Conservation (phyloP, 345 rosid species). For the Syzygium jambos region DNA sequence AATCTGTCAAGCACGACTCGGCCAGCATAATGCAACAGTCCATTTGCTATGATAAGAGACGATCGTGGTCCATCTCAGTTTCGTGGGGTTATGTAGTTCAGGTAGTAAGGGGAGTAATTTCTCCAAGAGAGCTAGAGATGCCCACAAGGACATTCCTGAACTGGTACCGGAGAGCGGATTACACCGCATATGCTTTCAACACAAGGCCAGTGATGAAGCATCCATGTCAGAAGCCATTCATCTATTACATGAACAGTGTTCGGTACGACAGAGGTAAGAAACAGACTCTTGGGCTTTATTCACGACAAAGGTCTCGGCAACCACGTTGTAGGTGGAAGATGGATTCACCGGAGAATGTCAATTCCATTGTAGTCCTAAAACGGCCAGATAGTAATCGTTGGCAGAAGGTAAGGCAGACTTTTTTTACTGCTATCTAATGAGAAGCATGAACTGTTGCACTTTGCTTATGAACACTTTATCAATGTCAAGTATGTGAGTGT, state of each 20-base stretch:
- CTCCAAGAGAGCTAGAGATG: constrained; percentile 87
- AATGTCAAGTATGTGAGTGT: not conserved
- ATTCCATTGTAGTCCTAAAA: constrained; percentile 51
- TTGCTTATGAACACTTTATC: not conserved
- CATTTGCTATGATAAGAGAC: constrained; percentile 53
- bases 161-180: constrained; percentile 69
- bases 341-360: constrained; percentile 48
- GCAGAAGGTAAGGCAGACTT: constrained; percentile 39
- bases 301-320: constrained; percentile 17
- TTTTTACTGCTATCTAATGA: not conserved
- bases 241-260: constrained; percentile 48
- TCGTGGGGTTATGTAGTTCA: constrained; percentile 88
- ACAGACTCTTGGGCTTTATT: constrained; percentile 48
- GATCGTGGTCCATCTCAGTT: constrained; percentile 68
- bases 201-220: constrained; percentile 71
- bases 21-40: constrained; percentile 80
- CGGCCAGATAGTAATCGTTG: constrained; percentile 58
- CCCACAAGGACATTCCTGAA: constrained; percentile 80
- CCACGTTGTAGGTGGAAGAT: constrained; percentile 65
- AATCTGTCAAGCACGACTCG: constrained; percentile 49
- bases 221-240: constrained; percentile 66
- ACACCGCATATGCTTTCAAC: constrained; percentile 73
- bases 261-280: constrained; percentile 39
- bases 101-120: constrained; percentile 54
- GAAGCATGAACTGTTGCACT: not conserved